Percentiles rank a stretch among this genome's conserved stretches.
phyloP scores from a whole-genome alignment of 2,329 filamentous ascomycete species.

The Scedosporium dehoogii region DNA sequence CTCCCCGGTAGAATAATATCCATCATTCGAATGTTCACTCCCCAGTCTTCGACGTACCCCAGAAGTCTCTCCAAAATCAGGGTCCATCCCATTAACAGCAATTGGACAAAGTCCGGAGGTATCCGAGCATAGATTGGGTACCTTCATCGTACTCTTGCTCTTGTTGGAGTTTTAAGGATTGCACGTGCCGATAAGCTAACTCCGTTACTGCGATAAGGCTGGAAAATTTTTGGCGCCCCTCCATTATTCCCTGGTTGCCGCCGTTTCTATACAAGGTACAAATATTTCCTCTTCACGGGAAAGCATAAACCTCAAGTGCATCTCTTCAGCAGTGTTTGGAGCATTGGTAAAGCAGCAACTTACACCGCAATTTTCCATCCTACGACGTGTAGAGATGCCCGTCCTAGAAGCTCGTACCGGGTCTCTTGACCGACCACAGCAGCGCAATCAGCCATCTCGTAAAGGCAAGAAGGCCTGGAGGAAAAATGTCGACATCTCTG shows the following conservation, averaged over 20 bases:
- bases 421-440: slow-evolving; percentile 56
- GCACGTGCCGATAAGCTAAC: slow-evolving; percentile 3
- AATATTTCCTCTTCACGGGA: too few species aligned
- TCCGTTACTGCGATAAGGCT: slow-evolving; percentile 1
- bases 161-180: background rate
- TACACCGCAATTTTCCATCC: background rate
- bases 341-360: background rate
- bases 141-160: background rate
- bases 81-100: background rate
- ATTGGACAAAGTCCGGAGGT: background rate
- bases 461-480: slow-evolving; percentile 99
- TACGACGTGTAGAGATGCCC: slow-evolving; percentile 33
- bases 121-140: too few species aligned
- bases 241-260: background rate
- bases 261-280: too few species aligned
- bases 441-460: slow-evolving; percentile 79
- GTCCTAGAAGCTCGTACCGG: slow-evolving; percentile 37
- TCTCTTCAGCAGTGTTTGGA: too few species aligned
- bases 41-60: too few species aligned
- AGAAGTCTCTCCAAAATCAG: too few species aligned
- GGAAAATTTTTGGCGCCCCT: slow-evolving; percentile 1
- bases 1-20: background rate
- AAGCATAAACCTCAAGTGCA: too few species aligned
- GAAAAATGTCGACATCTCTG: slow-evolving; percentile 91
- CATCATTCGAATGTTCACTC: background rate